phyloP scores from a whole-genome alignment of 495 filamentous ascomycete genomes.

The Hypoxylon fuscum region DNA sequence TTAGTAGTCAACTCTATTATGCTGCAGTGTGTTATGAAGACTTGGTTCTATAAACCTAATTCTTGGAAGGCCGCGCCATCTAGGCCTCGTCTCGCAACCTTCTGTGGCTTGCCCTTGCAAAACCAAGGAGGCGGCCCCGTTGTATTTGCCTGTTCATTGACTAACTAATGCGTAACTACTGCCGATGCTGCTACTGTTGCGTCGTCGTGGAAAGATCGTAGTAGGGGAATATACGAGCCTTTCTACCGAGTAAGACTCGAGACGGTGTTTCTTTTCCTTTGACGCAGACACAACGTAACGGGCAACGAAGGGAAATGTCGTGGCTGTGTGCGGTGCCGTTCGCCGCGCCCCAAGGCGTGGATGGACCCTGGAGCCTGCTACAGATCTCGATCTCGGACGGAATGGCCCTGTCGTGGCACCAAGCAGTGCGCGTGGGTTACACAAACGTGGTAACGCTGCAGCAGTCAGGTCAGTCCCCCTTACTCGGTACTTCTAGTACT shows the following conservation, averaged over 20 bases:
- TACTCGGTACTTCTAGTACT: not conserved
- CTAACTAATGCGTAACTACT: slow-evolving; percentile 11
- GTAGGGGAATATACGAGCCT: not conserved
- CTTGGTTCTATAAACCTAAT: slow-evolving; percentile 15
- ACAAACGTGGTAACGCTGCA: slow-evolving; percentile 12
- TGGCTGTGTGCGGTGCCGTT: not conserved
- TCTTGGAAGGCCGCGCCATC: slow-evolving; percentile 24
- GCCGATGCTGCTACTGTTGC: not conserved
- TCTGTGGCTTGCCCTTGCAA: not conserved
- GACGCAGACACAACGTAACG: slow-evolving; percentile 7
- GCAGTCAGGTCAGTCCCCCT: not conserved
- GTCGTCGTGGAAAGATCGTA: slow-evolving; percentile 3
- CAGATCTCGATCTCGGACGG: slow-evolving; percentile 36
- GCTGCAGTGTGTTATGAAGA: slow-evolving; percentile 8
- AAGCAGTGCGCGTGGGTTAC: slow-evolving; percentile 22
- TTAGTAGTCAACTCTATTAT: slow-evolving; percentile 20
- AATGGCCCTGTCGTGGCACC: slow-evolving; percentile 19
- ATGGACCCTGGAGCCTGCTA: slow-evolving; percentile 17
- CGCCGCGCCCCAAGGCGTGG: not conserved
- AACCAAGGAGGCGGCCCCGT: not conserved
- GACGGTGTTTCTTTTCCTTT: not conserved
- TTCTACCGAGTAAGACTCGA: not conserved
- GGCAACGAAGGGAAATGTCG: not conserved
- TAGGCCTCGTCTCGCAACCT: not conserved
- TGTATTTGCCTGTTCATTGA: slow-evolving; percentile 1